These are phyloP conservation scores for Candida glucosophila DNA, from an alignment of 1,139 yeast species.

Conservation along the genomic window DNA sequence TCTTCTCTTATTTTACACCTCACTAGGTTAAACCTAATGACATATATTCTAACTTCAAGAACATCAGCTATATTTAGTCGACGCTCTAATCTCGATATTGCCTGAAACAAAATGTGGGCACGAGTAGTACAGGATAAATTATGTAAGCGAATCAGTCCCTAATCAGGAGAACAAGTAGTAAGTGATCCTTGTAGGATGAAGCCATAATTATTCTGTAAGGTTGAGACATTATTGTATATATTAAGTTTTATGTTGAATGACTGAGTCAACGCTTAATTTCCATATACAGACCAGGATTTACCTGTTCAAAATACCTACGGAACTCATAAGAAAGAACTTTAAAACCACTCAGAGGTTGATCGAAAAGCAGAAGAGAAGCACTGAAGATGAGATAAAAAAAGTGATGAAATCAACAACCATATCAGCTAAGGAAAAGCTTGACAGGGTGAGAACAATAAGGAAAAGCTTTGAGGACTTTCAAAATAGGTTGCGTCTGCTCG, in stretches of 20 bases:
- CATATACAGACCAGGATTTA: slow-evolving; percentile 38
- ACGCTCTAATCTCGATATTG: too few relatives aligned
- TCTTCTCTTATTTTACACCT: too few relatives aligned
- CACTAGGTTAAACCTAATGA: too few relatives aligned
- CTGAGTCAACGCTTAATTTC: slow-evolving; percentile 34
- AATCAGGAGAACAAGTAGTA: neutral
- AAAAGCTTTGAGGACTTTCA: slow-evolving; percentile 39
- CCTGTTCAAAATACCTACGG: slow-evolving; percentile 55
- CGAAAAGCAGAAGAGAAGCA: slow-evolving; percentile 43
- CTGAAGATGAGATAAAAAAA: slow-evolving; percentile 29
- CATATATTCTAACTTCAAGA: too few relatives aligned
- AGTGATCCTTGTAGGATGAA: neutral
- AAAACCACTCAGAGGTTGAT: slow-evolving; percentile 46
- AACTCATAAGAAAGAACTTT: slow-evolving; percentile 50
- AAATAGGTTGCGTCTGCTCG: slow-evolving; percentile 29
- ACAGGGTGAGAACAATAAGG: slow-evolving; percentile 30
- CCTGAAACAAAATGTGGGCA: too few relatives aligned
- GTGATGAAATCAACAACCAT: slow-evolving; percentile 20
- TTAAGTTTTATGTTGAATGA: slow-evolving; percentile 18
- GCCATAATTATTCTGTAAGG: neutral
- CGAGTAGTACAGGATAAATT: neutral
- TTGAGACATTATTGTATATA: too few relatives aligned
- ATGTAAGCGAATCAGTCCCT: slow-evolving; percentile 1
- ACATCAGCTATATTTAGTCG: too few relatives aligned
- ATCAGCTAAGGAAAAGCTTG: slow-evolving; percentile 19